These are phyloP conservation scores for Boletellus deceptivus DNA, from an alignment of 1,284 basidiomycete species.

Conservation along the genomic window DNA sequence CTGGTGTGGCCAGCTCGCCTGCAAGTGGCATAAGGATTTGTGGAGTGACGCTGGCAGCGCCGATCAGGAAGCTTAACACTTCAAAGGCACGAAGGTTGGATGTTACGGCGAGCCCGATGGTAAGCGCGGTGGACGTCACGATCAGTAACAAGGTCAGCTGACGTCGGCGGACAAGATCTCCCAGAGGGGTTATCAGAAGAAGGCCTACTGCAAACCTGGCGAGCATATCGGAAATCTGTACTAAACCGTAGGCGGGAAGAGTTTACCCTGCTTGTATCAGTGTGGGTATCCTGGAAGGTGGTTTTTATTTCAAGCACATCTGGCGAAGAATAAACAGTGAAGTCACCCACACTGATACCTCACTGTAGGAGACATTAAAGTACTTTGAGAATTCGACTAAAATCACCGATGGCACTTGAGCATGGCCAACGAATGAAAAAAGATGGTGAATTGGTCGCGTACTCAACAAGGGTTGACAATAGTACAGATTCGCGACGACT, in stretches of 20 bases:
- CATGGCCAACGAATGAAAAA: neutral
- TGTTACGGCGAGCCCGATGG: slow-evolving; percentile 57
- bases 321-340: neutral
- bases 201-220: slow-evolving; percentile 57
- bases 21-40: slow-evolving; percentile 64
- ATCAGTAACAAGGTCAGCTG: slow-evolving; percentile 52
- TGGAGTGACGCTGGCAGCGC: slow-evolving; percentile 53
- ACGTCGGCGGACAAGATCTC: slow-evolving; percentile 63
- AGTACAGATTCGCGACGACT: slow-evolving; percentile 68
- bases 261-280: slow-evolving; percentile 49
- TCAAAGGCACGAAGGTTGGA: slow-evolving; percentile 50
- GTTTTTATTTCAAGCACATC: neutral
- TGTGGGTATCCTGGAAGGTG: slow-evolving; percentile 42
- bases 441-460: slow-evolving; percentile 18
- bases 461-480: slow-evolving; percentile 72
- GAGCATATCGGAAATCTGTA: neutral
- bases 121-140: slow-evolving; percentile 45
- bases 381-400: slow-evolving; percentile 53
- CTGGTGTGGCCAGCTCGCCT: slow-evolving; percentile 62
- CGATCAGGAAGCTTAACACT: slow-evolving; percentile 55
- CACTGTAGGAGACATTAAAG: slow-evolving; percentile 55
- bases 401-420: slow-evolving; percentile 4
- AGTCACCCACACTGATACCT: slow-evolving; percentile 51
- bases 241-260: neutral
- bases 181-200: slow-evolving; percentile 60